Percentiles rank a stretch among this genome's conserved stretches.
These are phyloP conservation scores for Penicillium diatomitis DNA, from an alignment of 495 filamentous ascomycete genomes.

Conservation along the genomic window DNA sequence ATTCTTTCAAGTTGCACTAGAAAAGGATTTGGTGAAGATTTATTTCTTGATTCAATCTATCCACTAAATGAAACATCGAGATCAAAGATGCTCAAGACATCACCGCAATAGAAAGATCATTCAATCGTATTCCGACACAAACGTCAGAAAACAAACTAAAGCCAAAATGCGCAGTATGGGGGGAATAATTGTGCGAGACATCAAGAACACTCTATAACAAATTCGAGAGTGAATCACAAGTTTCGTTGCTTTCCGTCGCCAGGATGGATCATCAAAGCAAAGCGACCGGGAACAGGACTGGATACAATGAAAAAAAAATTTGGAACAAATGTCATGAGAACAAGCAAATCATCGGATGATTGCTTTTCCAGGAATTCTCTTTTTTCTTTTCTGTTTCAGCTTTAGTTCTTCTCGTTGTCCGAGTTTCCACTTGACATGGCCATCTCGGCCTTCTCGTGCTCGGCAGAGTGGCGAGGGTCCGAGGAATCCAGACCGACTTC, in stretches of 20 bases:
- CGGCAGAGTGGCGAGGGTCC: slow-evolving; percentile 9
- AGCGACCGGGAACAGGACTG: background rate
- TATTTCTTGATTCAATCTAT: too few species aligned
- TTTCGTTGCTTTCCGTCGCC: slow-evolving; percentile 12
- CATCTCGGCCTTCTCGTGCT: slow-evolving; percentile 23
- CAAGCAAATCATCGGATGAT: too few species aligned
- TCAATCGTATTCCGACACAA: too few species aligned
- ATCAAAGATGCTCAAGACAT: too few species aligned
- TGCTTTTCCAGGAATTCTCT: too few species aligned
- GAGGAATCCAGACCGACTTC: slow-evolving; percentile 22
- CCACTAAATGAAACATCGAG: too few species aligned
- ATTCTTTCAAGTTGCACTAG: too few species aligned
- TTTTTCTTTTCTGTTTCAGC: too few species aligned
- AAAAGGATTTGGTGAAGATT: too few species aligned
- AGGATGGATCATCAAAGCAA: slow-evolving; percentile 15
- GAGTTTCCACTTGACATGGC: slow-evolving; percentile 20
- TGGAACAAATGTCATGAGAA: too few species aligned
- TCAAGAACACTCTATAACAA: slow-evolving; percentile 10
- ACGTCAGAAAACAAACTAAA: background rate
- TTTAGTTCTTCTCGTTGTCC: slow-evolving; percentile 12
- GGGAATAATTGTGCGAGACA: slow-evolving; percentile 8
- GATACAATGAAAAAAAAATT: background rate
- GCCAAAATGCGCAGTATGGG: background rate
- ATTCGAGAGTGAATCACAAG: slow-evolving; percentile 2
- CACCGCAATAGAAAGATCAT: too few species aligned